Evolutionary conservation across 768 basidiomycete species (phyloP).

Genomic region (Hygrophoropsis aurantiaca): DNA sequence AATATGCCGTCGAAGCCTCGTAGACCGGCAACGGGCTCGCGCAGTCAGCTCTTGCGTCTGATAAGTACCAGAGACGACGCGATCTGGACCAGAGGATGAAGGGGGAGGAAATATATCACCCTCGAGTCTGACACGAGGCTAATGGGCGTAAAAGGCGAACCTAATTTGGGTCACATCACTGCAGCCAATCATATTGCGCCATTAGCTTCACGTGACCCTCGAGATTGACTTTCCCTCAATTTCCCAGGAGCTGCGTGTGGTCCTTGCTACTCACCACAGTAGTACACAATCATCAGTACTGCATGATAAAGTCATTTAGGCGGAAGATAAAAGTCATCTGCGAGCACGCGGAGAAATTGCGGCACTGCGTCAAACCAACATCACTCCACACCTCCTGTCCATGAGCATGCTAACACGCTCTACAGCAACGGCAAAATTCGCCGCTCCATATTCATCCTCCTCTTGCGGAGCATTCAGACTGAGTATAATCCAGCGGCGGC

Average conservation of each 20-base stretch:
- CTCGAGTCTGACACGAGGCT: conserved; percentile 31
- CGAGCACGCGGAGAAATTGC: too few relatives aligned
- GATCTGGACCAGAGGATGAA: conserved; percentile 3
- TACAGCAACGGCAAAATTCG: too few relatives aligned
- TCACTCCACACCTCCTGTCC: too few relatives aligned
- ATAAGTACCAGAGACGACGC: conserved; percentile 12
- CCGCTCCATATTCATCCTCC: too few relatives aligned
- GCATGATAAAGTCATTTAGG: too few relatives aligned
- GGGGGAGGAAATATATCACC: conserved; percentile 11
- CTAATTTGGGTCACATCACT: conserved; percentile 1
- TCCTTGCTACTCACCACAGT: too few relatives aligned
- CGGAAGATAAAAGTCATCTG: too few relatives aligned
- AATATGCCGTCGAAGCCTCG: conserved; percentile 10
- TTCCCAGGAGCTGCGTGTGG: neutral
- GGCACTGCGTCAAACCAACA: too few relatives aligned
- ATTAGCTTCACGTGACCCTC: conserved; percentile 21
- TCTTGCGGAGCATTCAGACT: too few relatives aligned
- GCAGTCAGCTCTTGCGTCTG: conserved; percentile 21
- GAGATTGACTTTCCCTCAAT: neutral
- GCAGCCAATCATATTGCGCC: conserved; percentile 16
- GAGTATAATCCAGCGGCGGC: too few relatives aligned
- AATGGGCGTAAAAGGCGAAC: conserved; percentile 7
- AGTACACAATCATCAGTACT: too few relatives aligned
- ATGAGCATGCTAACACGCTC: too few relatives aligned
- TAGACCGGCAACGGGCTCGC: conserved; percentile 23